Evolutionary conservation across 148 eudicot species (phyloP).

Genomic region (Vaccinium darrowii): DNA sequence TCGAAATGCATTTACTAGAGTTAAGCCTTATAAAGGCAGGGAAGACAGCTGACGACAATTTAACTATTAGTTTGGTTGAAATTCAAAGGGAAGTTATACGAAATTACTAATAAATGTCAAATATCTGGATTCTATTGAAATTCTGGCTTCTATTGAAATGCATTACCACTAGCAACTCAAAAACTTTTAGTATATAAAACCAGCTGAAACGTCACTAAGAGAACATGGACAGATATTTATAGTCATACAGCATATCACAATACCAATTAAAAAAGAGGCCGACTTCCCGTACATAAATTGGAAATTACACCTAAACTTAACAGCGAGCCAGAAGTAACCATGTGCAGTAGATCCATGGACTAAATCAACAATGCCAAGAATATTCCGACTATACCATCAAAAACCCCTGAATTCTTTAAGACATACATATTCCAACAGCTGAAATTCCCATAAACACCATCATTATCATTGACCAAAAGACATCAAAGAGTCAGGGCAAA

Average conservation of each 20-base stretch:
- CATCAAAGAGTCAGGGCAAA: not conserved
- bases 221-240: not conserved
- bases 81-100: not conserved
- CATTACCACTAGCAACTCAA: not conserved
- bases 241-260: not conserved
- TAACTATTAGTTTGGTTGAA: not conserved
- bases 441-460: not conserved
- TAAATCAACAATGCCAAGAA: not conserved
- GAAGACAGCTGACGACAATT: not conserved
- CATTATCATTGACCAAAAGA: not conserved
- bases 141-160: not conserved
- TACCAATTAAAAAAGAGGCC: not conserved
- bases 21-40: not conserved
- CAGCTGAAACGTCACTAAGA: not conserved
- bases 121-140: not conserved
- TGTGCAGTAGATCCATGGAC: not conserved
- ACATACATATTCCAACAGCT: not conserved
- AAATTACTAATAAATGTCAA: not conserved
- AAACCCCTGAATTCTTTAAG: not conserved
- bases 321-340: not conserved
- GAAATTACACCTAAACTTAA: not conserved
- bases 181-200: not conserved
- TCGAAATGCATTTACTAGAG: not conserved
- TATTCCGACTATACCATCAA: not conserved
- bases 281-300: not conserved